These are phyloP conservation scores for Leccinum boreale DNA, from an alignment of 768 basidiomycete species.

Conservation along the genomic window DNA sequence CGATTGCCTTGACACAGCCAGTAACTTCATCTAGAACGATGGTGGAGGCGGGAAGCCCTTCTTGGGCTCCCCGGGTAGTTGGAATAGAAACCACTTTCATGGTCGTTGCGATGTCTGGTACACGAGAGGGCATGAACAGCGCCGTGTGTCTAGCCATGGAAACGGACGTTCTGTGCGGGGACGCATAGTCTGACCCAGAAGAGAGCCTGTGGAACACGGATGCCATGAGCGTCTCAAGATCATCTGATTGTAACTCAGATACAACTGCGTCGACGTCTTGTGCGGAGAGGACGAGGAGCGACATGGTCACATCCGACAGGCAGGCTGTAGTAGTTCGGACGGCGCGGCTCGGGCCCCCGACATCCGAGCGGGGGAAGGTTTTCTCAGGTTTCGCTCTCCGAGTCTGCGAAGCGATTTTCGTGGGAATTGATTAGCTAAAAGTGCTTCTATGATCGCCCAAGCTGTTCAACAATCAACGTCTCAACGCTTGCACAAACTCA, in stretches of 20 bases:
- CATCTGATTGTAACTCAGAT: slow-evolving; percentile 40
- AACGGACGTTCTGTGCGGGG: slow-evolving; percentile 61
- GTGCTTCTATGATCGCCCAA: too few species aligned
- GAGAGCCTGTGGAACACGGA: slow-evolving; percentile 53
- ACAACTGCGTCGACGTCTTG: slow-evolving; percentile 53
- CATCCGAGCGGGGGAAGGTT: too few species aligned
- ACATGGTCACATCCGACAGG: slow-evolving; percentile 30
- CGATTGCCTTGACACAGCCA: slow-evolving; percentile 66
- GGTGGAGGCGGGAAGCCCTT: slow-evolving; percentile 75
- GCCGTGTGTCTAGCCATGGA: slow-evolving; percentile 52
- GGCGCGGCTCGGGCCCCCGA: neutral
- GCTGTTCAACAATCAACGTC: too few species aligned
- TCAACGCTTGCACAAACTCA: too few species aligned
- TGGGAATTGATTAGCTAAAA: too few species aligned
- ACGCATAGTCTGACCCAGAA: slow-evolving; percentile 19
- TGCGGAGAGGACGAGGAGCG: slow-evolving; percentile 60
- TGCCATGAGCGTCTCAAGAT: slow-evolving; percentile 56
- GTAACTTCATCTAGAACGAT: slow-evolving; percentile 69
- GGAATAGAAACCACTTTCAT: slow-evolving; percentile 86
- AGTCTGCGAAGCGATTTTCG: too few species aligned
- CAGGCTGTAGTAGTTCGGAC: too few species aligned
- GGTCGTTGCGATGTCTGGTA: slow-evolving; percentile 50
- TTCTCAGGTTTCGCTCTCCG: too few species aligned
- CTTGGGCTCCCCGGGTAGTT: slow-evolving; percentile 32
- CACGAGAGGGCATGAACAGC: slow-evolving; percentile 83